Conservation (phyloP, 2,329 filamentous ascomycete species). For the Nemania sp. region DNA sequence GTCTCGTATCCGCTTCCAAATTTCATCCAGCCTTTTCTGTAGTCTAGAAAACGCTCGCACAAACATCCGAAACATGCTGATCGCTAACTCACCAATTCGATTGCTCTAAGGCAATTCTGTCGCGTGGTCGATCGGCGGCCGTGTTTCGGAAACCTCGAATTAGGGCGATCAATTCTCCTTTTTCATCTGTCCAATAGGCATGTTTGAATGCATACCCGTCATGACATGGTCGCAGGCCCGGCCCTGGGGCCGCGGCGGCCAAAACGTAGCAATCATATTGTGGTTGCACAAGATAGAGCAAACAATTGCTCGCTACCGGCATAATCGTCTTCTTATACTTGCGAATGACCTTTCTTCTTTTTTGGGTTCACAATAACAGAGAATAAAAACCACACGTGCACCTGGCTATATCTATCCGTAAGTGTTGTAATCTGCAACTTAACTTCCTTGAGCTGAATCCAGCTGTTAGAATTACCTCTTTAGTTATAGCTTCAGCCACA, state of each 20-base stretch:
- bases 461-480: slow-evolving; percentile 9
- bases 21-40: background rate
- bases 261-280: too few relatives aligned
- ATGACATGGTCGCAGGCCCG: too few relatives aligned
- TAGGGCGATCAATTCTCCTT: slow-evolving; percentile 15
- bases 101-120: background rate
- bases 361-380: too few relatives aligned
- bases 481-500: slow-evolving; percentile 9
- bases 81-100: slow-evolving; percentile 8
- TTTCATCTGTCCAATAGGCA: slow-evolving; percentile 17
- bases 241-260: too few relatives aligned
- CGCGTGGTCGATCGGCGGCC: background rate
- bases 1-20: too few relatives aligned
- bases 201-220: slow-evolving; percentile 11
- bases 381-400: too few relatives aligned
- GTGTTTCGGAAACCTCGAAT: slow-evolving; percentile 12
- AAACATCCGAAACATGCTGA: background rate
- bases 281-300: too few relatives aligned
- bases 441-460: background rate
- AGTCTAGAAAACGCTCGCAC: too few relatives aligned
- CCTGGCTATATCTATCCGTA: too few relatives aligned
- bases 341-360: too few relatives aligned
- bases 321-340: too few relatives aligned
- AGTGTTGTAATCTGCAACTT: background rate
- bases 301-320: too few relatives aligned